These are phyloP conservation scores for Daldinia loculata DNA, from an alignment of 495 filamentous ascomycete species.

Conservation along the genomic window DNA sequence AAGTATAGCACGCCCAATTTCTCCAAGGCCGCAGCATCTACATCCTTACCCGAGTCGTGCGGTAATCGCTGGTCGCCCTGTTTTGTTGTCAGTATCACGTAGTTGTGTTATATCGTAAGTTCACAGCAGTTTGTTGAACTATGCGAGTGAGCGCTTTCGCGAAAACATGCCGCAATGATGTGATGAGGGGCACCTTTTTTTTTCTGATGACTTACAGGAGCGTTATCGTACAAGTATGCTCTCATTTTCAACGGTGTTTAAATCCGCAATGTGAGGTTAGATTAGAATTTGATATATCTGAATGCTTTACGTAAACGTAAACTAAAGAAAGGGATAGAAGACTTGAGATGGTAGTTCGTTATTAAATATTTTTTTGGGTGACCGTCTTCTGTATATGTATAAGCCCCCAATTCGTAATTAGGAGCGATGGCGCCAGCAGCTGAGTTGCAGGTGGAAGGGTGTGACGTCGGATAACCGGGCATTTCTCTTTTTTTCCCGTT, in stretches of 20 bases:
- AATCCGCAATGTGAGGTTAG: not conserved
- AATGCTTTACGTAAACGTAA: not conserved
- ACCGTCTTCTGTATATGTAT: slow-evolving; percentile 1
- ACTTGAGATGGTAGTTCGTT: slow-evolving; percentile 5
- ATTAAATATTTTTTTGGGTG: slow-evolving; percentile 28
- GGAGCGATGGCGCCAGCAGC: slow-evolving; percentile 28
- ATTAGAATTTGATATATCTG: not conserved
- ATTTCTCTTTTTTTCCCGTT: not conserved
- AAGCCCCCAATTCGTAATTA: slow-evolving; percentile 11
- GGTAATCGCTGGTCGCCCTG: slow-evolving; percentile 92
- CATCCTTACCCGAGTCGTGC: slow-evolving; percentile 80
- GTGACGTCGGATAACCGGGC: slow-evolving; percentile 29
- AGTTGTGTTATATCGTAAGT: not conserved
- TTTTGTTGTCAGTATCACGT: slow-evolving; percentile 18
- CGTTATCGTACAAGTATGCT: slow-evolving; percentile 85
- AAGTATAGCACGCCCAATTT: slow-evolving; percentile 82
- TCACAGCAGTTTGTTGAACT: not conserved
- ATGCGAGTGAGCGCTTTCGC: slow-evolving; percentile 17
- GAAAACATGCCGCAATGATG: slow-evolving; percentile 23
- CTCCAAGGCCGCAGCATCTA: slow-evolving; percentile 68
- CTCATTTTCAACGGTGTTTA: slow-evolving; percentile 64
- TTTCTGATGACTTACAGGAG: slow-evolving; percentile 64
- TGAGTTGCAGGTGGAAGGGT: not conserved
- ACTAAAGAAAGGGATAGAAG: not conserved
- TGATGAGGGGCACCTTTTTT: slow-evolving; percentile 31